Evolutionary conservation across 345 rosid genomes (phyloP).

Genomic region (Eucalyptus tenuipes): DNA sequence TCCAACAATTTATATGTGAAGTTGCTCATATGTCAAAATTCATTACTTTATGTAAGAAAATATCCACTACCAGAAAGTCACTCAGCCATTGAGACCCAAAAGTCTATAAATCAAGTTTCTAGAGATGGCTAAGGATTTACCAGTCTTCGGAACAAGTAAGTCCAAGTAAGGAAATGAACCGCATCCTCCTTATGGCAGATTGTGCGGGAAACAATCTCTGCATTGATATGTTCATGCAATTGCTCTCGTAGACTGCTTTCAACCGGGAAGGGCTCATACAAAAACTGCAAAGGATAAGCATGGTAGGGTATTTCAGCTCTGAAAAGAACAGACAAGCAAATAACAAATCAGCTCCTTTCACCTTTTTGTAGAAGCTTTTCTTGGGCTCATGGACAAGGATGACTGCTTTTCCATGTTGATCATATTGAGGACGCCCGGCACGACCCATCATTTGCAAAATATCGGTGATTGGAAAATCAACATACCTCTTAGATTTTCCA

Average conservation of each 20-base stretch:
- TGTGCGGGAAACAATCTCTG: conserved; percentile 88
- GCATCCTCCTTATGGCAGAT: conserved; percentile 92
- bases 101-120: not conserved
- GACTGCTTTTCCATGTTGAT: conserved; percentile 98
- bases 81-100: not conserved
- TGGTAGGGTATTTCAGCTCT: not conserved
- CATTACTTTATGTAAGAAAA: not conserved
- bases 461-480: conserved; percentile 92
- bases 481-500: conserved; percentile 94
- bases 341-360: not conserved
- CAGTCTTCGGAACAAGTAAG: conserved; percentile 92
- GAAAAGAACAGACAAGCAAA: not conserved
- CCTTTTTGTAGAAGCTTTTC: conserved; percentile 98
- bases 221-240: conserved; percentile 78
- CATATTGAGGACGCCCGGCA: conserved; percentile 99
- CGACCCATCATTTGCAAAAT: conserved; percentile 99
- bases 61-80: not conserved
- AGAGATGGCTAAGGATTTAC: conserved; percentile 21
- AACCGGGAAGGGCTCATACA: conserved; percentile 98
- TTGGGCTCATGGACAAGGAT: conserved; percentile 99
- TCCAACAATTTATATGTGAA: not conserved
- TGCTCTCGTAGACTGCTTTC: conserved; percentile 95
- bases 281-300: conserved; percentile 42
- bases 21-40: not conserved
- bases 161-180: conserved; percentile 91